These are phyloP conservation scores for Seminavis robusta DNA, from an alignment of 108 stramenopile genomes.

Conservation along the genomic window DNA sequence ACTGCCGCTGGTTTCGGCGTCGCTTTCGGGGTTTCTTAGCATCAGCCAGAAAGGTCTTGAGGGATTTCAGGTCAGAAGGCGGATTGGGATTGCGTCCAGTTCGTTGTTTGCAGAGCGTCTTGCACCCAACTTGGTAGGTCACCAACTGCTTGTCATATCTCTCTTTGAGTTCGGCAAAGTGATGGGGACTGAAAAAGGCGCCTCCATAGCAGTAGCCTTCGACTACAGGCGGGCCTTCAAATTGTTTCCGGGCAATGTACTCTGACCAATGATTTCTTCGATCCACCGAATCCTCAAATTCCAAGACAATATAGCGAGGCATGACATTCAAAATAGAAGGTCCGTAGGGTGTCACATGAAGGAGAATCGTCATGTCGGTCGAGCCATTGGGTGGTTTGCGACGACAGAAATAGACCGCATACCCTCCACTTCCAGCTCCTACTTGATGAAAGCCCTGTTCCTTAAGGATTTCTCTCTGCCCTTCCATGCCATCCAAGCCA, in stretches of 20 bases:
- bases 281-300: constrained; percentile 10
- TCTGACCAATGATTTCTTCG: too few relatives aligned
- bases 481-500: too few relatives aligned
- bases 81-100: constrained; percentile 29
- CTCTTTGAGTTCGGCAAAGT: constrained; percentile 59
- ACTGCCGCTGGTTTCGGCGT: constrained; percentile 31
- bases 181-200: constrained; percentile 68
- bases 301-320: constrained; percentile 63
- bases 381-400: background rate
- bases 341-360: constrained; percentile 73
- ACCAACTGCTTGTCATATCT: constrained; percentile 44
- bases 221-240: too few relatives aligned
- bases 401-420: constrained; percentile 45
- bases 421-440: constrained; percentile 50
- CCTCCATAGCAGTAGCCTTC: constrained; percentile 48
- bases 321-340: constrained; percentile 62
- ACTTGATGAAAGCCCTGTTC: constrained; percentile 27
- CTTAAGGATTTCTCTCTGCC: too few relatives aligned
- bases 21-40: constrained; percentile 24
- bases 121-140: constrained; percentile 52
- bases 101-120: constrained; percentile 7
- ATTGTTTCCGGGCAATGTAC: too few relatives aligned
- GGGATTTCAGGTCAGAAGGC: constrained; percentile 50
- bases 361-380: constrained; percentile 19
- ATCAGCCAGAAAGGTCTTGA: constrained; percentile 54